These are phyloP conservation scores for Alternaria brassicae DNA, from an alignment of 2,329 filamentous ascomycete species.

Conservation along the genomic window DNA sequence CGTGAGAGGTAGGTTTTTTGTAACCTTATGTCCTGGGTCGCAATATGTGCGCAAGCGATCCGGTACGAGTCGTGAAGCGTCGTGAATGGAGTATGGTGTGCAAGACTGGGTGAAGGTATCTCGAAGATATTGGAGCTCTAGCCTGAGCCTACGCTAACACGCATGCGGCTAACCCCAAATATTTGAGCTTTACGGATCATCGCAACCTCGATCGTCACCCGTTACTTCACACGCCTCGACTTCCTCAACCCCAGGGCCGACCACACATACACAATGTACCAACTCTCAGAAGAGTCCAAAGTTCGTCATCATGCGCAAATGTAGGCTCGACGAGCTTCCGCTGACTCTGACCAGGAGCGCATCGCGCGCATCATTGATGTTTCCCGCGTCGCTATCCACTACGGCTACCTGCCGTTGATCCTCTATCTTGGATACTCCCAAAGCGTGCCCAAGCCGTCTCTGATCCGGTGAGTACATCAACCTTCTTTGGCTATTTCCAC, in stretches of 20 bases:
- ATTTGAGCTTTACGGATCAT: constrained; percentile 32
- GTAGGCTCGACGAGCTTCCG: background rate
- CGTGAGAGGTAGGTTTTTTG: constrained; percentile 19
- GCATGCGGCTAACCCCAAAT: constrained; percentile 23
- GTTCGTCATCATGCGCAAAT: constrained; percentile 56
- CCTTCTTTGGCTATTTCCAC: background rate
- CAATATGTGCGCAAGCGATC: background rate
- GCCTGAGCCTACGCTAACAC: constrained; percentile 15
- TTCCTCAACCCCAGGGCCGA: background rate
- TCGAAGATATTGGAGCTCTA: constrained; percentile 35
- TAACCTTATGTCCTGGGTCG: background rate
- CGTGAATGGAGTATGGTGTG: constrained; percentile 11
- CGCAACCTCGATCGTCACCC: constrained; percentile 13
- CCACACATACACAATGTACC: constrained; percentile 53
- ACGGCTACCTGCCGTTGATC: constrained; percentile 96
- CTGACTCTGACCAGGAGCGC: constrained; percentile 74
- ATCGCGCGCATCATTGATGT: constrained; percentile 96
- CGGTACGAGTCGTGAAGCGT: background rate
- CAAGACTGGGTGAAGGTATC: constrained; percentile 4
- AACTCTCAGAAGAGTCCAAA: constrained; percentile 97
- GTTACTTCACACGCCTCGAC: constrained; percentile 2
- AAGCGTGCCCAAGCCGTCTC: constrained; percentile 86
- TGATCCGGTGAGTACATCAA: constrained; percentile 66
- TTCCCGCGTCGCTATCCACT: constrained; percentile 92
- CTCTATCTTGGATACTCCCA: constrained; percentile 97